These are phyloP conservation scores for Eutrema yunnanense DNA, from an alignment of 345 rosid genomes.

Conservation along the genomic window DNA sequence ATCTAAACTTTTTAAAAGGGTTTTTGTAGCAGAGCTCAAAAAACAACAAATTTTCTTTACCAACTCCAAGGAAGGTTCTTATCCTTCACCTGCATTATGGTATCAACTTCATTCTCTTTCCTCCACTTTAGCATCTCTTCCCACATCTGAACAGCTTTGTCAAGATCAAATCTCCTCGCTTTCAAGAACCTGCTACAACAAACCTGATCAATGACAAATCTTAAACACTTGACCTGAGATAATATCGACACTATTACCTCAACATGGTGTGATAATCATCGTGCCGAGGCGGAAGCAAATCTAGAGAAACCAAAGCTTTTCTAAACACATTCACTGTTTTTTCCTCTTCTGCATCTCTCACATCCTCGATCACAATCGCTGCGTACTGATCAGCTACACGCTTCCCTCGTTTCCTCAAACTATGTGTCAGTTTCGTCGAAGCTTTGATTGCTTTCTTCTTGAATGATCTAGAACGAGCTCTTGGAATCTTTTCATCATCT, in stretches of 20 bases:
- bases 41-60: conserved; percentile 16
- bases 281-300: conserved; percentile 62
- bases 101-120: conserved; percentile 64
- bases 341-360: conserved; percentile 76
- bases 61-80: conserved; percentile 13
- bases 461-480: conserved; percentile 47
- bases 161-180: conserved; percentile 79
- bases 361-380: conserved; percentile 60
- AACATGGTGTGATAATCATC: conserved; percentile 92
- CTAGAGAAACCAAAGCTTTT: conserved; percentile 47
- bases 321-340: conserved; percentile 66
- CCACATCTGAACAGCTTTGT: conserved; percentile 88
- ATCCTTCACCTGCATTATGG: conserved; percentile 66
- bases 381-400: conserved; percentile 43
- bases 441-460: conserved; percentile 83
- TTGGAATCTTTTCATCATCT: conserved; percentile 57
- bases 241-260: conserved; percentile 39
- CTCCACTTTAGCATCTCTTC: conserved; percentile 93
- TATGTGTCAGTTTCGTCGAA: conserved; percentile 59
- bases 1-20: too few species aligned
- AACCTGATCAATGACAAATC: neutral
- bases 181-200: conserved; percentile 60
- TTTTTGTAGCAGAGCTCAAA: neutral
- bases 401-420: conserved; percentile 62
- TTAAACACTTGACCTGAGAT: neutral